phyloP scores from a whole-genome alignment of 2,329 filamentous ascomycete genomes.

The Trichophyton schoenleinii region DNA sequence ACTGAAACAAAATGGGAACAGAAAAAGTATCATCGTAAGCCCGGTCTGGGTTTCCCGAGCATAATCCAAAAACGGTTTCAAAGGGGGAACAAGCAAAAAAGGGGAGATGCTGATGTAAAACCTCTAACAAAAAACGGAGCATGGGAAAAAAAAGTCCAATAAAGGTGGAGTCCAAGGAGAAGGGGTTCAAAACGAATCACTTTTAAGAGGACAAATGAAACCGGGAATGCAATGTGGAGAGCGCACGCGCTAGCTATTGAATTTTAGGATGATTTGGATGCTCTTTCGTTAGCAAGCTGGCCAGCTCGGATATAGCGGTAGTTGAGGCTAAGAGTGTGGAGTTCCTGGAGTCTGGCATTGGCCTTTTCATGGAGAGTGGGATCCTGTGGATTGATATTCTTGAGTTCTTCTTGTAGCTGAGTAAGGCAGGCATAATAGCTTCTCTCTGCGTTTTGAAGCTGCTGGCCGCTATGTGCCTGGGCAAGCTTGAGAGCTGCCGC shows the following conservation, averaged over 20 bases:
- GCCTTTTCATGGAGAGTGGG: constrained; percentile 32
- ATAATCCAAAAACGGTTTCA: neutral
- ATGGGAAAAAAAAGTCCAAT: neutral
- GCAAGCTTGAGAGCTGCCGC: constrained; percentile 25
- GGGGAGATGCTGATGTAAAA: neutral
- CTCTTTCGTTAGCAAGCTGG: constrained; percentile 24
- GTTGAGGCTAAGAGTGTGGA: constrained; percentile 31
- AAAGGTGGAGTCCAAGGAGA: neutral
- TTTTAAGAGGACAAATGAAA: constrained; percentile 2
- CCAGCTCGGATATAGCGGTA: constrained; percentile 33
- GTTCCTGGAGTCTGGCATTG: constrained; percentile 33
- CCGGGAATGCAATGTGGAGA: neutral
- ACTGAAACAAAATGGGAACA: neutral
- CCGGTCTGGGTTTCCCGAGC: constrained; percentile 2
- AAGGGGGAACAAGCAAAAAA: neutral
- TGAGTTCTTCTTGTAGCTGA: constrained; percentile 28
- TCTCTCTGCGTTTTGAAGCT: constrained; percentile 31
- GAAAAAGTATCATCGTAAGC: neutral
- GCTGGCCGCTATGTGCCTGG: constrained; percentile 26
- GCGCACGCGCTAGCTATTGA: neutral
- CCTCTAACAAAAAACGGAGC: neutral
- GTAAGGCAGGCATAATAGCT: constrained; percentile 32
- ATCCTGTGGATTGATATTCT: constrained; percentile 30
- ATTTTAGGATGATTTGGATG: constrained; percentile 2
- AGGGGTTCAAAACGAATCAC: neutral